Percentiles rank a stretch among this genome's conserved stretches.
Conservation (phyloP, 345 rosid genomes). For the Populus tremula region DNA sequence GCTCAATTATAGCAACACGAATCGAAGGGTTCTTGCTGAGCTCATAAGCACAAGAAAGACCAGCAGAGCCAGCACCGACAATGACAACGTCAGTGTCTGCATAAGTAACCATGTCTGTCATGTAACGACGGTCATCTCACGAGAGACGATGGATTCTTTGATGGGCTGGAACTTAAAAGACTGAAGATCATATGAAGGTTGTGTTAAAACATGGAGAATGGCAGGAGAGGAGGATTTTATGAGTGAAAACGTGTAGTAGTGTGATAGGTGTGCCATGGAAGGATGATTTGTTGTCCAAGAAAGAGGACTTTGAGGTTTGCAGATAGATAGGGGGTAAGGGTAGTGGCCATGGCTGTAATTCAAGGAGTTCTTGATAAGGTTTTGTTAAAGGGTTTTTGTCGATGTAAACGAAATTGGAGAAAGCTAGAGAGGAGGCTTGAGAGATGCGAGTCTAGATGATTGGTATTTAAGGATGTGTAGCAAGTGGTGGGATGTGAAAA, state of each 20-base stretch:
- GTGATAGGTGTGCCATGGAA: constrained; percentile 3
- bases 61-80: constrained; percentile 29
- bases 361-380: not conserved
- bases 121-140: constrained; percentile 28
- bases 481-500: not conserved
- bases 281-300: not conserved
- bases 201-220: not conserved
- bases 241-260: not conserved
- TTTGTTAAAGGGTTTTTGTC: not conserved
- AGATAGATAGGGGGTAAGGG: not conserved
- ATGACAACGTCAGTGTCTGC: constrained; percentile 28
- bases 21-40: constrained; percentile 24
- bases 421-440: not conserved
- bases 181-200: constrained; percentile 16
- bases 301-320: not conserved
- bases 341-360: constrained; percentile 6
- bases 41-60: constrained; percentile 26
- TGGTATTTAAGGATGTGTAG: not conserved
- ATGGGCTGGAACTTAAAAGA: constrained; percentile 23
- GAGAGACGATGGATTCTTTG: constrained; percentile 23
- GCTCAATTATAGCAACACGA: constrained; percentile 20
- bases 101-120: constrained; percentile 28
- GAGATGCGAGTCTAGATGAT: not conserved
- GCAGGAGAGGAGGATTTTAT: not conserved
- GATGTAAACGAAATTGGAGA: not conserved